These are phyloP conservation scores for Lactifluus rugatus DNA, from an alignment of 768 basidiomycete species.

Conservation along the genomic window DNA sequence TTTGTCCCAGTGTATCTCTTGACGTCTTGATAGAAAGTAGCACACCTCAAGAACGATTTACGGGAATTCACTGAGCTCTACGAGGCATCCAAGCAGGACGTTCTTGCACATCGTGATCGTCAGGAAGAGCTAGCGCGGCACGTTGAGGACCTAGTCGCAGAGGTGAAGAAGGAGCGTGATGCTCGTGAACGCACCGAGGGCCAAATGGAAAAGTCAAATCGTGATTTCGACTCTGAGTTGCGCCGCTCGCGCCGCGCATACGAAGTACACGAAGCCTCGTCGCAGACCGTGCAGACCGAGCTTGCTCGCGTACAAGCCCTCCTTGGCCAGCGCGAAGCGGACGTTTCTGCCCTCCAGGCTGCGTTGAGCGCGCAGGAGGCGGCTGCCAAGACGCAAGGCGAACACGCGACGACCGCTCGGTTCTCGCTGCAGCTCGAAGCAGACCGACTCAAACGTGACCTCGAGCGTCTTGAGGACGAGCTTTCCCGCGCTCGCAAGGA, in stretches of 20 bases:
- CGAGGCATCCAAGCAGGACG: conserved; percentile 52
- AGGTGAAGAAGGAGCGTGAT: conserved; percentile 49
- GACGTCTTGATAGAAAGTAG: conserved; percentile 49
- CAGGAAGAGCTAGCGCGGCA: conserved; percentile 73
- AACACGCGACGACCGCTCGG: conserved; percentile 71
- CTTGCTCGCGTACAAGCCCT: conserved; percentile 53
- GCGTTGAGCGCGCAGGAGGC: conserved; percentile 63
- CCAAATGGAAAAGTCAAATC: conserved; percentile 47
- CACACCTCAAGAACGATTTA: conserved; percentile 51
- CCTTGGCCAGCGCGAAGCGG: conserved; percentile 62
- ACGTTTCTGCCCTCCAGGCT: conserved; percentile 62
- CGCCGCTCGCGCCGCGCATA: conserved; percentile 52
- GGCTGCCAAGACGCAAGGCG: conserved; percentile 72
- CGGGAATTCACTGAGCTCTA: conserved; percentile 56
- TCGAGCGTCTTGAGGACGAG: conserved; percentile 74
- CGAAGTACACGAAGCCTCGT: conserved; percentile 61
- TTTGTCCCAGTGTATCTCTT: not conserved
- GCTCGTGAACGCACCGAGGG: conserved; percentile 44
- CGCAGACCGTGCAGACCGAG: conserved; percentile 53
- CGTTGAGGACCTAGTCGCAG: conserved; percentile 58
- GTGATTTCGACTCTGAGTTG: conserved; percentile 51
- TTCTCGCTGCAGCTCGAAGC: conserved; percentile 87
- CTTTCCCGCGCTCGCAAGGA: conserved; percentile 62
- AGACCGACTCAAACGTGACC: conserved; percentile 75
- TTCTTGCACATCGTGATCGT: conserved; percentile 54